A percentile compares a stretch with the other conserved stretches of the same genome.
Evolutionary conservation across 1,284 basidiomycete genomes (phyloP).

Genomic region (Ustilago tritici): DNA sequence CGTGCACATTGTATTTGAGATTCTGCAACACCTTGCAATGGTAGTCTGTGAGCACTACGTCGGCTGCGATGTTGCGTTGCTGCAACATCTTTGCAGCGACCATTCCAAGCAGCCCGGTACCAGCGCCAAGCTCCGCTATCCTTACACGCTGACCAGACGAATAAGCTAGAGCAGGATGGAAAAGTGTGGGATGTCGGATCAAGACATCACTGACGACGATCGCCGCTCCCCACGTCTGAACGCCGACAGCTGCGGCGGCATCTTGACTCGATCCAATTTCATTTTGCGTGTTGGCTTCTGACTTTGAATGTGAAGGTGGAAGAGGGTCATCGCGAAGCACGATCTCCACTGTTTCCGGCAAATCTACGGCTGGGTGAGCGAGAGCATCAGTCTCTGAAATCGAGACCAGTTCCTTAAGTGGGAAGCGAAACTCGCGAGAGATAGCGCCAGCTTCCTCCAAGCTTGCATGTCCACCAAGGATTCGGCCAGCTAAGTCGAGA

Average conservation of each 20-base stretch:
- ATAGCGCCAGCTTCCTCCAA: constrained; percentile 47
- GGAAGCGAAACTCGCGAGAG: constrained; percentile 43
- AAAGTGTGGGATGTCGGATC: constrained; percentile 29
- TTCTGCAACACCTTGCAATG: constrained; percentile 44
- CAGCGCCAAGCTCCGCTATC: constrained; percentile 49
- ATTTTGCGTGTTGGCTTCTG: constrained; percentile 11
- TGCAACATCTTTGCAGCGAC: constrained; percentile 38
- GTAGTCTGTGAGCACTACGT: constrained; percentile 53
- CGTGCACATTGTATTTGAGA: constrained; percentile 30
- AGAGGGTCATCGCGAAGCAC: constrained; percentile 40
- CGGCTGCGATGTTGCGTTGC: constrained; percentile 6
- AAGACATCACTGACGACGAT: constrained; percentile 46
- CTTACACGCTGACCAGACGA: neutral
- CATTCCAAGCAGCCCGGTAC: constrained; percentile 51
- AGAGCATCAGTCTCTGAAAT: constrained; percentile 14
- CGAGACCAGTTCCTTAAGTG: constrained; percentile 25
- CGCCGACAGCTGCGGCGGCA: constrained; percentile 52
- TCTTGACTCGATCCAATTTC: constrained; percentile 25
- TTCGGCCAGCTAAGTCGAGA: constrained; percentile 46
- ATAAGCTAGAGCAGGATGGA: constrained; percentile 17
- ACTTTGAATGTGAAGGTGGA: constrained; percentile 39
- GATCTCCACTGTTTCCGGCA: constrained; percentile 17
- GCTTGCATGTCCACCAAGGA: constrained; percentile 41
- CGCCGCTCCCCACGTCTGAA: constrained; percentile 51
- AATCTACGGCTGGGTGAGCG: neutral